Evolutionary conservation across 495 filamentous ascomycete genomes (phyloP), one percentile per base, ranked within the genome.

Genomic region (Entonaema liquescens): DNA sequence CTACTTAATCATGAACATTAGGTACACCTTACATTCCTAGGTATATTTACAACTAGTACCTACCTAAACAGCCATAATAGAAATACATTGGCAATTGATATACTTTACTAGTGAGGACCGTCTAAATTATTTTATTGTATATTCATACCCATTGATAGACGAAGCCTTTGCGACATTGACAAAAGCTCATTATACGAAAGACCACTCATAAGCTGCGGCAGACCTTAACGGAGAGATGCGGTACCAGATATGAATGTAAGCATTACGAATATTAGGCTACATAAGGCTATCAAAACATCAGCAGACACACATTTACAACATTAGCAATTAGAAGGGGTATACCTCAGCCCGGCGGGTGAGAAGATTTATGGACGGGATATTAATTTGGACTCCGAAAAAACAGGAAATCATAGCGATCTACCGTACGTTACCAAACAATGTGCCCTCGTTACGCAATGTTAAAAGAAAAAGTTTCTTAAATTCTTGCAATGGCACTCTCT

Each of bases 201-300:
- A 4, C 42, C 2, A 23, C 19, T 47, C 21, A 47, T 47, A 47
- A 47, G 38, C 38, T 9, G 15, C 38, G 17, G 6, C 19, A 23
- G 19, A 21, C 42, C 5, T 47, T 3, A 5, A 23, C 4, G 11
- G 8, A 47, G 42, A 47, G 42, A 47, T 11, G 42, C 8, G 9
- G 0, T 47, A 23, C 9, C 9, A 23, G 2, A 47, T 21, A 21
- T 2, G 23, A 23, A 47, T 7, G 19, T 47, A 47, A 47, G 42
- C 42, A 47, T 21, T 47, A 47, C 42, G 42, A 47, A 47, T 23
- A 47, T 47, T 47, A 23, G 42, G 42, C 42, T 47, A 47, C 42
- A 47, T 19, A 11, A 21, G 42, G 42, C 42, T 47, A 23, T 47
- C 42, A 11, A 21, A 47, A 21, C 42, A 21, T 47, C 19, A 21